These are phyloP conservation scores for Fusarium sp. DNA, from an alignment of 2,329 filamentous ascomycete species.

Conservation along the genomic window DNA sequence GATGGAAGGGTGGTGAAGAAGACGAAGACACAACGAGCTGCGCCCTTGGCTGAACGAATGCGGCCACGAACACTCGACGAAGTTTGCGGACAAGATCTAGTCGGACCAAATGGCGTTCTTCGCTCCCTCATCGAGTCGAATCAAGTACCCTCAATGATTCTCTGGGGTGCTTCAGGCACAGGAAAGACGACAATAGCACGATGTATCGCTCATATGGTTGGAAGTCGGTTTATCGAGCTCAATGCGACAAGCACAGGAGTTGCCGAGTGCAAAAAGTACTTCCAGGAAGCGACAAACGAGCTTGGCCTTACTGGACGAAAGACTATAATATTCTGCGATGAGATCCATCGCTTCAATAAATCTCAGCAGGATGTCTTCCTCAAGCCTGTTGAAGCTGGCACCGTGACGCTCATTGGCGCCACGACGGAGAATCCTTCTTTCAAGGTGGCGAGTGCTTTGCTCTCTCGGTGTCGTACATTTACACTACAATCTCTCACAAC, in stretches of 20 bases:
- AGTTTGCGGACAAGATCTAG: slow-evolving; percentile 90
- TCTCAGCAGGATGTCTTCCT: slow-evolving; percentile 95
- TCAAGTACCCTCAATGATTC: slow-evolving; percentile 91
- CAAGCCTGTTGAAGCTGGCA: slow-evolving; percentile 89
- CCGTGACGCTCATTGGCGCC: slow-evolving; percentile 91
- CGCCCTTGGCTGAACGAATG: slow-evolving; percentile 94
- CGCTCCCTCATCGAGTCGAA: slow-evolving; percentile 87
- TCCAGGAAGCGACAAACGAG: slow-evolving; percentile 85
- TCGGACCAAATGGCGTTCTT: slow-evolving; percentile 85
- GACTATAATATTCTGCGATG: slow-evolving; percentile 97
- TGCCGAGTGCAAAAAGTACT: slow-evolving; percentile 91
- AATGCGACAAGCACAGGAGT: slow-evolving; percentile 92
- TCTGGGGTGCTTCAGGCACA: slow-evolving; percentile 87
- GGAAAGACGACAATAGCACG: slow-evolving; percentile 94
- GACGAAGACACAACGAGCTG: slow-evolving; percentile 75
- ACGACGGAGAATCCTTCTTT: slow-evolving; percentile 96
- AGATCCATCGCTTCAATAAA: slow-evolving; percentile 93
- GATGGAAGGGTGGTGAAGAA: slow-evolving; percentile 67
- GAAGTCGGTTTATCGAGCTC: slow-evolving; percentile 91
- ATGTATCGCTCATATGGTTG: slow-evolving; percentile 85
- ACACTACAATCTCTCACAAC: slow-evolving; percentile 81
- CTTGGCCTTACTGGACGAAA: slow-evolving; percentile 83
- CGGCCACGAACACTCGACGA: slow-evolving; percentile 85
- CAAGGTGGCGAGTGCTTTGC: slow-evolving; percentile 86
- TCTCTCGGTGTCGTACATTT: slow-evolving; percentile 92